Evolutionary conservation across 305 asterid genomes (phyloP), one percentile per base, ranked within the genome.

Genomic region (Fraxinus sp.): DNA sequence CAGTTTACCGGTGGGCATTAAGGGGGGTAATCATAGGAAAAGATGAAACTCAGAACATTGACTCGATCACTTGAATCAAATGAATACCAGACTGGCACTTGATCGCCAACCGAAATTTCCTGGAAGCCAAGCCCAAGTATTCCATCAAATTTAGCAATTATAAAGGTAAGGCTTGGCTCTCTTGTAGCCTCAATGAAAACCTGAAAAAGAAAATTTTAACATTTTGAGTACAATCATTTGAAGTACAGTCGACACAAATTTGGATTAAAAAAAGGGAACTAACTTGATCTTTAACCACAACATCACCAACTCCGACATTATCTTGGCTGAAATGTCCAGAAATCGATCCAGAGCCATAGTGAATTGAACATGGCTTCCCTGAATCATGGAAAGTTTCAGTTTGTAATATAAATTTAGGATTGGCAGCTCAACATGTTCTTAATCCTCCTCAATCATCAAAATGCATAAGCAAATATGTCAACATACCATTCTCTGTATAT

Each of bases 121-220:
- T 89, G 97, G 91, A 95, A 94, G 59, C 97, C 99, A 37, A 95
- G 99, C 78, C 99, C 99, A 68, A 93, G 90, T 72, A 95, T 90
- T 76, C 98, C 98, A 87, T 95, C 98, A 82, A 95, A 95, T 85
- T 94, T 93, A 4, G 92, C 92, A 28, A 94, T 20, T 80, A 92
- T 78, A 85, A 95, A 95, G 80, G 95, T 81, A 52, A 94, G 91
- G 84, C 95, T 89, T 81, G 93, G 94, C 88, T 95, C 99, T 57
- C 80, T 70, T 14, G 95, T 91, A 57, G 94, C 89, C 87, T 95
- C 99, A 70, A 95, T 93, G 76, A 95, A 95, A 74, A 83, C 93
- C 98, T 95, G 88, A 74, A 85, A 57, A 35, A 22, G 37, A 5
- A 66, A 30, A 41, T 74, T 3, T 8, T 6, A 62, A 46, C 81